Percentiles rank a stretch among this genome's conserved stretches.
Conservation (phyloP, 768 basidiomycete genomes). For the Kwoniella sp. region DNA sequence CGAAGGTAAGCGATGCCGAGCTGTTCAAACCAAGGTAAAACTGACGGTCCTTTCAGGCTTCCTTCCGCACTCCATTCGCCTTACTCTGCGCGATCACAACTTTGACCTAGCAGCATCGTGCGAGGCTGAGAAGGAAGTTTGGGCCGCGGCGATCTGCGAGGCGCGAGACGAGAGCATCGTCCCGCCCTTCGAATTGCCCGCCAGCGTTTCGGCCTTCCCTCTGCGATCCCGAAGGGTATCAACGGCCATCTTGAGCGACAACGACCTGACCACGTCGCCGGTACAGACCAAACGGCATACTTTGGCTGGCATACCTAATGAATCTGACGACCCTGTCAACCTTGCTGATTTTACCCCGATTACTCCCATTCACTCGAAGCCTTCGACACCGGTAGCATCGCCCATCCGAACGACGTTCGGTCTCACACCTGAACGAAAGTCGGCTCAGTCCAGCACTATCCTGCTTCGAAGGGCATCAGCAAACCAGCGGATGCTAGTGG, state of each 20-base stretch:
- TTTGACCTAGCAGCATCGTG: slow-evolving; percentile 86
- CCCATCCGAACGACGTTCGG: slow-evolving; percentile 24
- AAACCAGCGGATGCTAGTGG: slow-evolving; percentile 49
- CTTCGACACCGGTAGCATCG: slow-evolving; percentile 23
- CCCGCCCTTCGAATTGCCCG: slow-evolving; percentile 50
- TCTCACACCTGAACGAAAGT: slow-evolving; percentile 12
- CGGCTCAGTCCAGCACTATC: slow-evolving; percentile 23
- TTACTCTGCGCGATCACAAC: slow-evolving; percentile 64
- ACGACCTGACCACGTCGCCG: not conserved
- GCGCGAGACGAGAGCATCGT: slow-evolving; percentile 58
- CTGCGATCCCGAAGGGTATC: slow-evolving; percentile 37
- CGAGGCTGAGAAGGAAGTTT: slow-evolving; percentile 76
- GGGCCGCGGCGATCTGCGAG: slow-evolving; percentile 63
- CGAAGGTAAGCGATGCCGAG: slow-evolving; percentile 60
- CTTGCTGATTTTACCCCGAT: not conserved
- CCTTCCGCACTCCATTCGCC: slow-evolving; percentile 74
- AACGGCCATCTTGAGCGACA: slow-evolving; percentile 3
- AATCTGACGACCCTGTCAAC: slow-evolving; percentile 1
- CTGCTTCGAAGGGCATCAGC: slow-evolving; percentile 37
- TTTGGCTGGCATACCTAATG: slow-evolving; percentile 11
- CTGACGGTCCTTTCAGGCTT: slow-evolving; percentile 57
- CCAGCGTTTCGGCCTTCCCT: slow-evolving; percentile 40
- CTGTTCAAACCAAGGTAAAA: too few species aligned
- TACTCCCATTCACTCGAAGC: slow-evolving; percentile 4
- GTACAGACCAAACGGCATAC: slow-evolving; percentile 28